Evolutionary conservation across 202 grass and related monocot genomes (phyloP).

Genomic region (Digitaria exilis): DNA sequence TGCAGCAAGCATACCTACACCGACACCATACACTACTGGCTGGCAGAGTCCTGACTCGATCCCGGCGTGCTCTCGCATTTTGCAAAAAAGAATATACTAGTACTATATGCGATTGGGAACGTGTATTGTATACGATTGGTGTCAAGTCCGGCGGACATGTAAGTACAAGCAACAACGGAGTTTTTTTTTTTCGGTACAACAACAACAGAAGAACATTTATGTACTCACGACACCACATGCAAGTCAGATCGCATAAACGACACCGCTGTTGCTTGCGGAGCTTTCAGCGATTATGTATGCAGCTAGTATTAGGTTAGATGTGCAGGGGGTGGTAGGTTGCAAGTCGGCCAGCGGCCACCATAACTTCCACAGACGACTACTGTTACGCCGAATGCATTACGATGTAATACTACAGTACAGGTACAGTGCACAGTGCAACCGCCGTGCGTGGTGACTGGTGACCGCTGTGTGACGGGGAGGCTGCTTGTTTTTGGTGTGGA

Average conservation of each 20-base stretch:
- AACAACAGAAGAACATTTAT: neutral
- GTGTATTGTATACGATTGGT: too few species aligned
- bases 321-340: neutral
- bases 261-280: neutral
- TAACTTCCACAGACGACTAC: neutral
- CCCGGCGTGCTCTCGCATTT: too few species aligned
- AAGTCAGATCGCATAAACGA: neutral
- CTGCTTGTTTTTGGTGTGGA: neutral
- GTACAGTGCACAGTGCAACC: neutral
- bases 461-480: neutral
- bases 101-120: too few species aligned
- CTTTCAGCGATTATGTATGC: neutral
- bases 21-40: too few species aligned
- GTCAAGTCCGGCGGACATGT: too few species aligned
- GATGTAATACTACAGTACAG: too few species aligned
- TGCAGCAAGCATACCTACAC: neutral
- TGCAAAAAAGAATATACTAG: too few species aligned
- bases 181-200: too few species aligned
- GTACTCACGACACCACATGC: neutral
- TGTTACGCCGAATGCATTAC: too few species aligned
- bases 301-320: neutral
- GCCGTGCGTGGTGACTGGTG: neutral
- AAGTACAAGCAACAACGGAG: too few species aligned
- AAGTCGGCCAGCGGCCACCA: neutral
- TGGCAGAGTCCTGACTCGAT: too few species aligned